These are phyloP conservation scores for Penicillium brevicompactum DNA, from an alignment of 2,329 filamentous ascomycete species.

Conservation along the genomic window DNA sequence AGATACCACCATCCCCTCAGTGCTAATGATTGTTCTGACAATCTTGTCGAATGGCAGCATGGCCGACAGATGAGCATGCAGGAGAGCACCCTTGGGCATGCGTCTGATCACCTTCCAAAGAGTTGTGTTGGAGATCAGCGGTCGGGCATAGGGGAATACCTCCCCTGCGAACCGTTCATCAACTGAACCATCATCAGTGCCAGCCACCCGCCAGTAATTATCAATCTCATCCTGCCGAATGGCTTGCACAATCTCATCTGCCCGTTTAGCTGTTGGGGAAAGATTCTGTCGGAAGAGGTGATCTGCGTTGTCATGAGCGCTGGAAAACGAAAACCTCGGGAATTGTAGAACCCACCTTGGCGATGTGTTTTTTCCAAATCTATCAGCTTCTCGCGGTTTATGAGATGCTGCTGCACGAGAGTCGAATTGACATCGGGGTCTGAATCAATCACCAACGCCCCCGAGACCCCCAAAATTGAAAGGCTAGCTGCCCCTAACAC, in stretches of 20 bases:
- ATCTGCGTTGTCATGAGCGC: conserved; percentile 9
- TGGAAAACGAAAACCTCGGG: too few relatives aligned
- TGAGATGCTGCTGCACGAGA: conserved; percentile 66
- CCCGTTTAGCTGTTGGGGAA: conserved; percentile 67
- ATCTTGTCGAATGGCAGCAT: conserved; percentile 75
- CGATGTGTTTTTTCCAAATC: conserved; percentile 76
- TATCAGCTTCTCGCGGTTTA: conserved; percentile 72
- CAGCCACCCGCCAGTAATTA: conserved; percentile 19
- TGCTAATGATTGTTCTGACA: background rate
- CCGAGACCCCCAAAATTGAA: background rate
- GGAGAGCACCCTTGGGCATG: conserved; percentile 75
- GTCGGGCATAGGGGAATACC: conserved; percentile 86
- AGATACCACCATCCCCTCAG: conserved; percentile 1
- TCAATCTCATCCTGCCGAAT: conserved; percentile 24
- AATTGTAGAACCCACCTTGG: conserved; percentile 62
- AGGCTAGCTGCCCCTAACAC: background rate
- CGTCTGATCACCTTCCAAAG: conserved; percentile 79
- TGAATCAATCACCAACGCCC: background rate
- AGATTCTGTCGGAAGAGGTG: conserved; percentile 50
- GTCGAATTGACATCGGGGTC: conserved; percentile 10
- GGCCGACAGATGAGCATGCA: conserved; percentile 81
- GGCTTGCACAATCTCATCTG: conserved; percentile 63
- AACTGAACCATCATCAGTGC: conserved; percentile 6
- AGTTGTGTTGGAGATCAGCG: conserved; percentile 80
- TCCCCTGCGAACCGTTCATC: conserved; percentile 65